Evolutionary conservation across 1,139 yeast species (phyloP).

Genomic region (Nematodospora anomalae): DNA sequence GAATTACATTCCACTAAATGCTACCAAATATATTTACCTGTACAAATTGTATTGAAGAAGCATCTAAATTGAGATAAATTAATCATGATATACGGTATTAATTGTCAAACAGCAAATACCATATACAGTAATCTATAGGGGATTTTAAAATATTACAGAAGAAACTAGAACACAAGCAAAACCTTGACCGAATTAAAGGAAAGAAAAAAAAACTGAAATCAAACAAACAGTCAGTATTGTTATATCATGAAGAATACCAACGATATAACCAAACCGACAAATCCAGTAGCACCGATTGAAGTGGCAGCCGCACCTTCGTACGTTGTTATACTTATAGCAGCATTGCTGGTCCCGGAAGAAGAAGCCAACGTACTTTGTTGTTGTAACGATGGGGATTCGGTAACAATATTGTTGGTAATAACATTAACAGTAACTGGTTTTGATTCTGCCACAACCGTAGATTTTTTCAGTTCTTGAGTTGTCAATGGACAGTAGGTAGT

Average conservation of each 20-base stretch:
- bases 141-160: no score
- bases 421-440: slow-evolving; percentile 26
- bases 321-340: slow-evolving; percentile 12
- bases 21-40: no score
- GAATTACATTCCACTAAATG: no score
- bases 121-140: no score
- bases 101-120: no score
- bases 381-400: slow-evolving; percentile 24
- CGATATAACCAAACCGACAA: slow-evolving; percentile 19
- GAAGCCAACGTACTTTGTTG: slow-evolving; percentile 6
- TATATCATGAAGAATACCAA: slow-evolving; percentile 15
- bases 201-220: slow-evolving; percentile 3
- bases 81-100: no score
- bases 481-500: slow-evolving; percentile 23
- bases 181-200: slow-evolving; percentile 1
- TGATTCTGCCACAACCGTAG: slow-evolving; percentile 27
- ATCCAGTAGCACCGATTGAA: slow-evolving; percentile 18
- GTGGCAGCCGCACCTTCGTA: slow-evolving; percentile 26
- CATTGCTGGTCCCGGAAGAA: not conserved
- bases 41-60: no score
- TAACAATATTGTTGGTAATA: slow-evolving; percentile 31
- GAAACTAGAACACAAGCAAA: no score
- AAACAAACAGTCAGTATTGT: not conserved
- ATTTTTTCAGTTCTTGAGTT: slow-evolving; percentile 24
- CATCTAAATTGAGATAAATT: no score